Base-by-base conservation (phyloP, 345 rosid genomes). In the Gossypium rotundifolium region DNA sequence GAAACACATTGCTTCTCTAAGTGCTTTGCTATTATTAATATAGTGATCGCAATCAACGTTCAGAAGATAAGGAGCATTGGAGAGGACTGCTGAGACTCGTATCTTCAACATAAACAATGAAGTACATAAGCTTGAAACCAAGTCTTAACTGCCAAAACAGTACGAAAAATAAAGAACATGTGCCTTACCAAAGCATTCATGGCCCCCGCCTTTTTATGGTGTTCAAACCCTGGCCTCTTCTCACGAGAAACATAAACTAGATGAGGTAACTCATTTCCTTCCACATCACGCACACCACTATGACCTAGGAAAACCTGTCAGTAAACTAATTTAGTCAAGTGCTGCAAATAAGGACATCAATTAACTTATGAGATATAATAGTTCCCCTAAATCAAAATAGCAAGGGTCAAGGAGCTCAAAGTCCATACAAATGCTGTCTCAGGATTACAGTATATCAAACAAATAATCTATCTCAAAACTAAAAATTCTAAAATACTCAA, bases 181-280 rank as follows among this genome's bases (percentile, higher is more conserved):
- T 17, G 72, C 22, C 83, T 72, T 79, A 94, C 98, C 89, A 94
- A 79, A 53, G 98, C 70, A 85, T 95, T 95, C 99, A 95, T 95
- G 73, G 99, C 99, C 53, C 98, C 99, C 70, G 99, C 99, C 87
- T 95, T 95, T 76, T 95, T 95, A 70, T 95, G 99, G 78, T 95
- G 99, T 14, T 95, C 99, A 82, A 93, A 95, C 13, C 99, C 98
- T 1, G 99, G 99, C 77, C 99, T 87, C 81, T 95, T 95, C 87
- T 94, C 98, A 85, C 98, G 98, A 80, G 98, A 94, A 74, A 92
- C 99, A 79, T 95, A 95, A 60, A 92, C 97, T 77, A 94, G 81
- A 48, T 93, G 90, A 55, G 98, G 98, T 53, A 94, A 80, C 76
- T 94, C 94, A 79, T 90, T 87, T 65, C 91, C 96, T 81, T 87